phyloP scores from a whole-genome alignment of 2,329 filamentous ascomycete species.

The Colletotrichum sp. region DNA sequence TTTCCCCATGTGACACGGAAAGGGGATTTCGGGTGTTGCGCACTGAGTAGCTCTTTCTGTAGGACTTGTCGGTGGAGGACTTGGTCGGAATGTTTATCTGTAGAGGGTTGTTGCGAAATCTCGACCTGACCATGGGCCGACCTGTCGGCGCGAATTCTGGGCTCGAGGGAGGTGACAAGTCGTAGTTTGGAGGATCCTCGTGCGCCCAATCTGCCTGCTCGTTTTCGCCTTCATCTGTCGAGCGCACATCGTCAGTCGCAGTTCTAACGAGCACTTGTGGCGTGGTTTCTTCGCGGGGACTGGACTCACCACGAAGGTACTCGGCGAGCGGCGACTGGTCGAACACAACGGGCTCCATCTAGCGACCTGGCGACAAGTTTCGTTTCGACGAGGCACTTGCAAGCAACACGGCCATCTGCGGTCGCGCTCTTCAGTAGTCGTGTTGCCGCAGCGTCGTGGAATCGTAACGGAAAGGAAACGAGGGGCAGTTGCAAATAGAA shows the following conservation, averaged over 20 bases:
- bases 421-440: neutral
- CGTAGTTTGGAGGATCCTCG: constrained; percentile 37
- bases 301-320: constrained; percentile 80
- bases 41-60: constrained; percentile 59
- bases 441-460: neutral
- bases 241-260: constrained; percentile 23
- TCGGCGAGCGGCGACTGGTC: constrained; percentile 87
- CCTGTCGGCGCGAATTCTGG: constrained; percentile 63
- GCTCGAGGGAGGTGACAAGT: constrained; percentile 52
- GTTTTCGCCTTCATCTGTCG: constrained; percentile 55
- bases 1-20: constrained; percentile 24
- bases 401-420: constrained; percentile 23
- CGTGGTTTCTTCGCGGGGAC: neutral
- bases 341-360: constrained; percentile 87
- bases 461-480: neutral
- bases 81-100: constrained; percentile 45
- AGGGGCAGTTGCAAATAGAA: neutral
- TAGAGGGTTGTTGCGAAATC: constrained; percentile 56
- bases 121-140: constrained; percentile 57
- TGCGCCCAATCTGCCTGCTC: constrained; percentile 52
- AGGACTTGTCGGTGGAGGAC: constrained; percentile 43
- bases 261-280: constrained; percentile 2
- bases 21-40: constrained; percentile 24
- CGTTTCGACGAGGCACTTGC: constrained; percentile 10
- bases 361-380: constrained; percentile 17